A percentile compares a stretch with the other conserved stretches of the same genome.
Evolutionary conservation across 2,329 filamentous ascomycete species (phyloP).

Genomic region (Ceratocystis harringtonii): DNA sequence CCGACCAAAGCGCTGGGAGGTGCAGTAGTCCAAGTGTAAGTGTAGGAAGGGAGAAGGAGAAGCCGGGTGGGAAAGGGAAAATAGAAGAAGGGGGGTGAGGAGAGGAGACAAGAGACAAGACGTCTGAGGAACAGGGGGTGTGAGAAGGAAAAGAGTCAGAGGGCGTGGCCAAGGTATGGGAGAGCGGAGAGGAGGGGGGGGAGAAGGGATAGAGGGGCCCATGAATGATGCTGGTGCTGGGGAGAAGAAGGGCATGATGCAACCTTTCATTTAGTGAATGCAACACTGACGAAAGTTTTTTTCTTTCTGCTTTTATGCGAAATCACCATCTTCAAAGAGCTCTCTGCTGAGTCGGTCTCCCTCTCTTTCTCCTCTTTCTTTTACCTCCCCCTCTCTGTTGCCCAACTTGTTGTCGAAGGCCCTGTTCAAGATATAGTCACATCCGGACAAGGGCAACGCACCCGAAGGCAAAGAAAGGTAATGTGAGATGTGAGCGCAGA

Average conservation of each 20-base stretch:
- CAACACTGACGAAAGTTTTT: not conserved
- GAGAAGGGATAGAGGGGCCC: not conserved
- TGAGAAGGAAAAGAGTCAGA: not conserved
- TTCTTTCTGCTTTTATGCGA: not conserved
- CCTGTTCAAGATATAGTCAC: no score
- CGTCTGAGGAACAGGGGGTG: not conserved
- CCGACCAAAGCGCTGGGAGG: not conserved
- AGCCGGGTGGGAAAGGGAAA: not conserved
- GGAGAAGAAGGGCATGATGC: not conserved
- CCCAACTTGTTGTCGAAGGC: not conserved
- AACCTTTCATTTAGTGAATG: not conserved
- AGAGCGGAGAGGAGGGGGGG: not conserved
- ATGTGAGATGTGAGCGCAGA: not conserved
- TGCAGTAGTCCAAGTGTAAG: not conserved
- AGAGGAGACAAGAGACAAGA: not conserved
- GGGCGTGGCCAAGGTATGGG: not conserved
- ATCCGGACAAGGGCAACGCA: no score
- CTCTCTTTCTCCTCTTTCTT: not conserved
- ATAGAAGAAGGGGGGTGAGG: not conserved
- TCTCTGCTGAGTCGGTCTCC: not conserved
- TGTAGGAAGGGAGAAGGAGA: not conserved
- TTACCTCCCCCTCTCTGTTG: not conserved
- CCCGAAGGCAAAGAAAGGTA: no score
- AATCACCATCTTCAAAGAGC: not conserved
- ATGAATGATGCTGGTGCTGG: not conserved